Conservation (phyloP, 441 rosid genomes). For the Brassica balearica region DNA sequence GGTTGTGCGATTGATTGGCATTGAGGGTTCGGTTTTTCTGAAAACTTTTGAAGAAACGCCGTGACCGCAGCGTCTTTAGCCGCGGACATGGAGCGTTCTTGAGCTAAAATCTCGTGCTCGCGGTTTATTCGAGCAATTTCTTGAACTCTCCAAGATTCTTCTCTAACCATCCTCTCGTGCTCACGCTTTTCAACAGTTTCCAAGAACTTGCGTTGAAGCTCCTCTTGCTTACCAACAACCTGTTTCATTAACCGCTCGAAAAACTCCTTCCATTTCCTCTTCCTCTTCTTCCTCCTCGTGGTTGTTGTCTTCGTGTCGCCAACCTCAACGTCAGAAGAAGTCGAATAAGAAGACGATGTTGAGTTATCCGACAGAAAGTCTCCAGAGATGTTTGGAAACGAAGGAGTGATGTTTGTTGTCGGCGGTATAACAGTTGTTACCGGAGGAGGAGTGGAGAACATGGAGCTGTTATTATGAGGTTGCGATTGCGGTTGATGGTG, state of each 20-base stretch:
- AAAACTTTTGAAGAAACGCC: slow-evolving; percentile 59
- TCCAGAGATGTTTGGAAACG: slow-evolving; percentile 37
- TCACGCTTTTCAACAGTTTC: slow-evolving; percentile 56
- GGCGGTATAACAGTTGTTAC: neutral
- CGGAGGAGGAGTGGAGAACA: slow-evolving; percentile 16
- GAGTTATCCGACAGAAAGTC: slow-evolving; percentile 46
- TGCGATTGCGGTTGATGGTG: slow-evolving; percentile 28
- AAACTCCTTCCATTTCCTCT: slow-evolving; percentile 63
- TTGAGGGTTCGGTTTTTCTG: slow-evolving; percentile 45
- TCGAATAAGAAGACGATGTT: slow-evolving; percentile 46
- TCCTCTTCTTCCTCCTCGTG: slow-evolving; percentile 38
- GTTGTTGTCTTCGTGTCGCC: slow-evolving; percentile 33
- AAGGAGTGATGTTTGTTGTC: slow-evolving; percentile 25
- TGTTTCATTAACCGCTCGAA: slow-evolving; percentile 58
- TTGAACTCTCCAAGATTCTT: slow-evolving; percentile 62
- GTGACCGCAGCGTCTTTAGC: slow-evolving; percentile 65
- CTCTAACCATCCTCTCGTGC: slow-evolving; percentile 50
- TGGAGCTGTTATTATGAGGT: neutral
- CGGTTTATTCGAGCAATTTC: slow-evolving; percentile 50
- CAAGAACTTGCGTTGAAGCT: slow-evolving; percentile 57
- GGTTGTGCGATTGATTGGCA: slow-evolving; percentile 7
- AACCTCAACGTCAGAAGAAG: slow-evolving; percentile 50
- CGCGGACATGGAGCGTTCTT: slow-evolving; percentile 57
- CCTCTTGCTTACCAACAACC: slow-evolving; percentile 60
- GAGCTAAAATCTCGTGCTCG: slow-evolving; percentile 57